Conservation (phyloP, 768 basidiomycete species). For the Leccinum boreale region DNA sequence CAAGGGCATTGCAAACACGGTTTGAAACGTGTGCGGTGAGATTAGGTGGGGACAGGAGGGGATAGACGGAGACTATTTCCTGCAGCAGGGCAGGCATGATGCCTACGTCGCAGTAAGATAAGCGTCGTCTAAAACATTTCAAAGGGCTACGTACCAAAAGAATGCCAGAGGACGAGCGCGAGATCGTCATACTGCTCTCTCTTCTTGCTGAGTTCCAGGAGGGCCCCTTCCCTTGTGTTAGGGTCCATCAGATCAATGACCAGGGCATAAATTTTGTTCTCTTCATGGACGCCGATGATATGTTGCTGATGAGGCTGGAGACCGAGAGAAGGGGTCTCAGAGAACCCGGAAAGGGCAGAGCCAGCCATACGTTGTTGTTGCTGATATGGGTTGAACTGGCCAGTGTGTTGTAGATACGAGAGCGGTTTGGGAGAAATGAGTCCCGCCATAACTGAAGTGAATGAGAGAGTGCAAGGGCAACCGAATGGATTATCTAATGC, state of each 20-base stretch:
- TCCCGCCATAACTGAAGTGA: conserved; percentile 47
- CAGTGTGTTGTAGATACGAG: conserved; percentile 61
- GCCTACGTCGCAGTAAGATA: conserved; percentile 45
- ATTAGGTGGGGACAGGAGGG: conserved; percentile 90
- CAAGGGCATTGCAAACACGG: conserved; percentile 97
- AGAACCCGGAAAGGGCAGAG: conserved; percentile 40
- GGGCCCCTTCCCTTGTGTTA: conserved; percentile 78
- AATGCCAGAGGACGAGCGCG: conserved; percentile 96
- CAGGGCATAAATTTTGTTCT: conserved; percentile 84
- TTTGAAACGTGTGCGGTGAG: conserved; percentile 98
- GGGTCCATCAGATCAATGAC: conserved; percentile 87
- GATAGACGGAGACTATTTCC: conserved; percentile 98
- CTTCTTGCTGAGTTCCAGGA: conserved; percentile 97
- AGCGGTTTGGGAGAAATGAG: conserved; percentile 61
- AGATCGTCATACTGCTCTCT: conserved; percentile 98
- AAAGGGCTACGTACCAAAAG: conserved; percentile 66
- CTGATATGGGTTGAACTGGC: conserved; percentile 58
- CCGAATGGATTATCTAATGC: conserved; percentile 22
- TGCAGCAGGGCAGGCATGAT: conserved; percentile 97
- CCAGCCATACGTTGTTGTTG: conserved; percentile 36
- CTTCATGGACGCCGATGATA: conserved; percentile 55
- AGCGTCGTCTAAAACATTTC: neutral
- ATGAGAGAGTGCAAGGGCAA: conserved; percentile 5
- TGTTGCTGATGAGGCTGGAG: conserved; percentile 54
- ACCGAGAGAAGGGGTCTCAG: conserved; percentile 61